A percentile compares a stretch with the other conserved stretches of the same genome.
These are phyloP conservation scores for Tremella fuciformis DNA, from an alignment of 768 basidiomycete genomes.

Conservation along the genomic window DNA sequence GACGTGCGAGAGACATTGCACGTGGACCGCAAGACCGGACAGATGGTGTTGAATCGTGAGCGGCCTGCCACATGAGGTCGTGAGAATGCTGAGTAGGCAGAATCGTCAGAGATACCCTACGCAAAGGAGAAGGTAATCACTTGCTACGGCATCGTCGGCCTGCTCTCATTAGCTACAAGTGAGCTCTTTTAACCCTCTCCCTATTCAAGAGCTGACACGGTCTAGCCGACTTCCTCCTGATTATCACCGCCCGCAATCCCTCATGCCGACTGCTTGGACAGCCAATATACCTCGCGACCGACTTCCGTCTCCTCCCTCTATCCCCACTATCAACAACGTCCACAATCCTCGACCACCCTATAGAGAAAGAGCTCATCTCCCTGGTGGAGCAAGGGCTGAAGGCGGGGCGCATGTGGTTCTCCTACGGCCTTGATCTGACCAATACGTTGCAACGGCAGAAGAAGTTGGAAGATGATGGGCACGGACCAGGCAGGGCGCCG, in stretches of 20 bases:
- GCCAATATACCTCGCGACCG: constrained; percentile 81
- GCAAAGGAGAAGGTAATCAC: constrained; percentile 52
- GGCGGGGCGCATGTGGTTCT: constrained; percentile 79
- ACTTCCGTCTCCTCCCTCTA: constrained; percentile 87
- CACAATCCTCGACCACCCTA: constrained; percentile 70
- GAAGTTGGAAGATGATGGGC: constrained; percentile 57
- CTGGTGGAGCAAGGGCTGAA: constrained; percentile 81
- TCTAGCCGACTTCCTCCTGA: constrained; percentile 88
- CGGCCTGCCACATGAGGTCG: not conserved
- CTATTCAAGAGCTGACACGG: not conserved
- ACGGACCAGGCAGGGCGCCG: constrained; percentile 47
- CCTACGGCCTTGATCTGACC: constrained; percentile 87
- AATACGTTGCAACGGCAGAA: constrained; percentile 80
- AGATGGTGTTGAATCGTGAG: constrained; percentile 53
- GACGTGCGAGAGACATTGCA: constrained; percentile 51
- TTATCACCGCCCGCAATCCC: constrained; percentile 77
- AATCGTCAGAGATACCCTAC: constrained; percentile 36
- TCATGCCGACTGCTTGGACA: constrained; percentile 76
- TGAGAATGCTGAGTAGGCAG: constrained; percentile 6
- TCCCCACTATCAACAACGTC: constrained; percentile 64
- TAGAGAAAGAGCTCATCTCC: constrained; percentile 80
- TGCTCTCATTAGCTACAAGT: constrained; percentile 55
- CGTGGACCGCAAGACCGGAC: constrained; percentile 51
- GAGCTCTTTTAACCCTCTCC: constrained; percentile 21
- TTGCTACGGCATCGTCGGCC: constrained; percentile 57